phyloP scores from a whole-genome alignment of 108 stramenopile species.

The Fragilaria radians region DNA sequence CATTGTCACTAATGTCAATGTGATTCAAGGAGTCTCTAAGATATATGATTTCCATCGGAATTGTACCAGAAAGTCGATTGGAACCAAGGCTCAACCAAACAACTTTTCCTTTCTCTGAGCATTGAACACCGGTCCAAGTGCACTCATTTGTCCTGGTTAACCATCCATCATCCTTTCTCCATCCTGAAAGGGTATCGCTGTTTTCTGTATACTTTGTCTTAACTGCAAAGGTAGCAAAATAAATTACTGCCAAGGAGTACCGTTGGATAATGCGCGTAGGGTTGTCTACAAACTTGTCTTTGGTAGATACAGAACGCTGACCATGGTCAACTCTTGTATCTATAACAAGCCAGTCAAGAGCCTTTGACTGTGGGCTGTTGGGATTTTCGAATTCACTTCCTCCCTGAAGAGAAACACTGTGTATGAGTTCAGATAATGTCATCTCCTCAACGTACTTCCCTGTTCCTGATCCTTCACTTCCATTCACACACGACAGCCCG shows the following conservation, averaged over 20 bases:
- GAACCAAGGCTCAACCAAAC: conserved; percentile 22
- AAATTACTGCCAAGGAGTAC: conserved; percentile 11
- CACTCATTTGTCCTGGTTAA: conserved; percentile 38
- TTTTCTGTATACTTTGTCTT: background rate
- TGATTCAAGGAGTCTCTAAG: conserved; percentile 14
- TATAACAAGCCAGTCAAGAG: no score
- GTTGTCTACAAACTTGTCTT: no score
- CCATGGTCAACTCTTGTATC: no score
- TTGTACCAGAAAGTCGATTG: conserved; percentile 26
- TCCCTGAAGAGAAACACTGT: no score
- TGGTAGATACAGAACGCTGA: no score
- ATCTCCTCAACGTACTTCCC: no score
- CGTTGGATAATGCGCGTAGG: conserved; percentile 20
- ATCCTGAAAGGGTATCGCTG: background rate
- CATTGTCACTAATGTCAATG: conserved; percentile 27
- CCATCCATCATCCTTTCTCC: conserved; percentile 12
- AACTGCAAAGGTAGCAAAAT: conserved; percentile 13
- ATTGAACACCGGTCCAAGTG: conserved; percentile 51
- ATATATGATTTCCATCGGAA: conserved; percentile 20
- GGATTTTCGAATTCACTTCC: no score
- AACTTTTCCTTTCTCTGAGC: conserved; percentile 30
- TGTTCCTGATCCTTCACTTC: no score
- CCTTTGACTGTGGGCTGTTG: no score
- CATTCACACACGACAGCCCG: no score
- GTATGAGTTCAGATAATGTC: no score